Conservation (phyloP, 805 yeast species). For the Dipodascus albidus region DNA sequence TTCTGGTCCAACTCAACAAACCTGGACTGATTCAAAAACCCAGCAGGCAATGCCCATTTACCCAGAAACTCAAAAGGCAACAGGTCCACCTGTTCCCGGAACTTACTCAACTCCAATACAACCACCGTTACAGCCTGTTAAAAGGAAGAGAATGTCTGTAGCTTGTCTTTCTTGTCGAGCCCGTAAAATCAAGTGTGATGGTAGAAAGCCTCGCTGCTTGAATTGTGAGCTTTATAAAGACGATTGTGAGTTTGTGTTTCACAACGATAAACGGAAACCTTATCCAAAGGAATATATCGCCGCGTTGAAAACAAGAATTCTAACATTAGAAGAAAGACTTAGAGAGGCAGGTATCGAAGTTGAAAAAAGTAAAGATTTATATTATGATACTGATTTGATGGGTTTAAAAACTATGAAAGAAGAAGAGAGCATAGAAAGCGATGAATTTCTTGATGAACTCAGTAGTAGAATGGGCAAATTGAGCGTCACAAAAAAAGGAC, state of each 20-base stretch:
- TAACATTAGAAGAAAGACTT: slow-evolving; percentile 3
- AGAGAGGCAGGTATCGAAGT: background rate
- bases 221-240: slow-evolving; percentile 6
- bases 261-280: slow-evolving; percentile 9
- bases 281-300: slow-evolving; percentile 7
- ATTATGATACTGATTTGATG: background rate
- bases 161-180: slow-evolving; percentile 7
- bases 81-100: too few relatives aligned
- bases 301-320: slow-evolving; percentile 4
- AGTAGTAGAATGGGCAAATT: slow-evolving; percentile 2
- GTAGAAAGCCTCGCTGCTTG: slow-evolving; percentile 5
- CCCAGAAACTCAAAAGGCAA: background rate
- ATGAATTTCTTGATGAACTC: background rate
- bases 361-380: background rate
- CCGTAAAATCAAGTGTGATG: slow-evolving; percentile 7
- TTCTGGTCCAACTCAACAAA: background rate
- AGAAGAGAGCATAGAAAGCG: background rate
- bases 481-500: slow-evolving; percentile 13
- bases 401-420: background rate
- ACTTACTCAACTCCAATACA: background rate
- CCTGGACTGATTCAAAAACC: background rate
- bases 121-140: background rate
- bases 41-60: background rate
- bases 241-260: slow-evolving; percentile 3
- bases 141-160: slow-evolving; percentile 7